Evolutionary conservation across 306 rosid genomes (phyloP), one percentile per base, ranked within the genome.

Genomic region (Geum urbanum): DNA sequence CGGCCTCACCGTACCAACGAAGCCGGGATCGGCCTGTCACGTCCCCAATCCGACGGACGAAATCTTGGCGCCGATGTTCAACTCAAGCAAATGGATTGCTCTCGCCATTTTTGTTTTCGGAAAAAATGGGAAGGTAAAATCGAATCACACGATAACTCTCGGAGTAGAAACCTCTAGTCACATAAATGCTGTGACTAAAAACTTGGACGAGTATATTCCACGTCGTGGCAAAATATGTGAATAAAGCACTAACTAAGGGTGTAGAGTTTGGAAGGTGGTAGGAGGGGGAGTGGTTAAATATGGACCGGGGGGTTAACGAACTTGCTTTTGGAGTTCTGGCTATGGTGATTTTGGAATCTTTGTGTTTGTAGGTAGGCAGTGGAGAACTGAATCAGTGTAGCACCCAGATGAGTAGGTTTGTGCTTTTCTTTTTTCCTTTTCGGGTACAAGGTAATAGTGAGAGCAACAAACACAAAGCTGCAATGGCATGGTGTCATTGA

Each of bases 1-100:
- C 47, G 16, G 85, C 75, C 15, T 73, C 43, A 8, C 75, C 88
- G 5, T n/a, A n/a, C n/a, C n/a, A n/a, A 86, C 78, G 63, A 66
- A 58, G 9, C 85, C 86, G 54, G 82, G 83, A 5, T 76, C 83
- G 35, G 81, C 83, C 45, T 63, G 72, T 80, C 80, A 85, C 0
- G 91, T 89, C 2, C 96, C 92, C 19, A 85, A 73, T 3, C 92
- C 92, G 7, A 89, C 32, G 0, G 90, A 73, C 20, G 96, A 92
- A 4, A 89, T 84, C 65, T 74, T 79, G 15, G 84, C 84, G 5
- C 96, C 83, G 1, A 82, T 83, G 72, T 81, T 86, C 59, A 89
- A 65, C 74, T 81, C 73, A 60, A 85, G 84, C 80, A 73, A 78
- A 19, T 37, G 54, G 51, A 75, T 46, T 6, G 9, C 63, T 0